Base-by-base conservation (phyloP, 495 filamentous ascomycete species). In the Rhypophila decipiens region DNA sequence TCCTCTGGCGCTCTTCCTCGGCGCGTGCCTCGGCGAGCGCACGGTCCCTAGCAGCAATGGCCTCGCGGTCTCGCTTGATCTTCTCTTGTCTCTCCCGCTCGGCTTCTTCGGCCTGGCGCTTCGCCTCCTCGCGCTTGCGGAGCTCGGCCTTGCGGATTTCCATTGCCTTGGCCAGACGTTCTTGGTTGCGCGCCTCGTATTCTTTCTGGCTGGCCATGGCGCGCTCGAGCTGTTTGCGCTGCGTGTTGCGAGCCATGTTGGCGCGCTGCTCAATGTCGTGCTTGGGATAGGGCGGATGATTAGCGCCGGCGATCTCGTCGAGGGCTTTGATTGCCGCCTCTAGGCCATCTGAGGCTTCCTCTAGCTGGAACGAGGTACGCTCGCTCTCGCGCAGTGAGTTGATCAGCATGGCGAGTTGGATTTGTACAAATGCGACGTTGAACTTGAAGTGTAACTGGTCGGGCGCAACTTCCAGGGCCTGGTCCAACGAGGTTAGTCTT, bases 381-480 rank as follows among this genome's bases (percentile, higher is more conserved):
- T 94, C 86, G 0, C 74, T 75, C 49, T 95, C 85, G 21, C 74
- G 71, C 17, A 96, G 75, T 40, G 68, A 73, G 69, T 88, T 80
- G n/a, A 95, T 78, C 31, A 86, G 74, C 21, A 83, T 82, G 27
- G 91, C 90, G 42, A 96, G 79, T 62, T 96, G 89, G 50, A 95
- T 89, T 59, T 97, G 90, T 15, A 96, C 88, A 52, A 96, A 98
- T 19, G 93, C 93, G 13, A 98, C 87, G 62, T 98, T 98, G 78
- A 98, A 98, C 60, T 91, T 85, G 59, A 93, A 86, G 67, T 95
- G 87, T 7, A 88, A 72, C 56, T 94, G 87, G 17, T 90, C 86
- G 1, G 89, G 87, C 0, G 86, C 80, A 34, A 87, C 73, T 35
- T 80, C 77, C 23, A 90, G 78, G 17, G 90, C 89, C 72, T 90